Conservation (phyloP, 208 protist genomes). For the Acanthamoeba triangularis region DNA sequence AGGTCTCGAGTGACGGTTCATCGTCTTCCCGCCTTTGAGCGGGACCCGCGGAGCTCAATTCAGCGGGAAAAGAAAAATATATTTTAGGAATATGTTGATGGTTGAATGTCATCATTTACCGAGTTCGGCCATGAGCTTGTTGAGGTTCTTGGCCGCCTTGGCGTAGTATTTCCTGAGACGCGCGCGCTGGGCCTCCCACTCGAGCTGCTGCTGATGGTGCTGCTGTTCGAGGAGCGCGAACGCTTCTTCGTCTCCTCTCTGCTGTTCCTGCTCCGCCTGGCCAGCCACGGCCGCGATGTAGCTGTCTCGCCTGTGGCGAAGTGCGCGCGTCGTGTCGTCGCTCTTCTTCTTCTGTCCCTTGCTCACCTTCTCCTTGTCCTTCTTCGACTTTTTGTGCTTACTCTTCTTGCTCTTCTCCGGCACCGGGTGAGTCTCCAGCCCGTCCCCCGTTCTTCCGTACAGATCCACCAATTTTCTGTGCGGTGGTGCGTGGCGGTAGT, state of each 20-base stretch:
- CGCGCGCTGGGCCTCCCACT: background rate
- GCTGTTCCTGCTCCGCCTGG: too few species aligned
- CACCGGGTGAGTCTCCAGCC: background rate
- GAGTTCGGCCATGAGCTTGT: constrained; percentile 33
- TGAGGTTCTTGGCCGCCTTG: constrained; percentile 39
- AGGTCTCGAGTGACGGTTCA: too few species aligned
- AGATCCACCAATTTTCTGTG: background rate
- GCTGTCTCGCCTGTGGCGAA: too few species aligned
- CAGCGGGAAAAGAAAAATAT: too few species aligned
- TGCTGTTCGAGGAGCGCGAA: background rate
- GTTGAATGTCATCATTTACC: background rate
- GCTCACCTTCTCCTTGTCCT: background rate
- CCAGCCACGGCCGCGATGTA: too few species aligned
- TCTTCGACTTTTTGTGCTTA: background rate
- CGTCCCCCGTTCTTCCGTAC: background rate
- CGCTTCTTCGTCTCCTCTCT: too few species aligned
- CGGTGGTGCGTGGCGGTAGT: background rate
- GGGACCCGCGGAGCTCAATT: too few species aligned
- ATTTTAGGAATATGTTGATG: too few species aligned
- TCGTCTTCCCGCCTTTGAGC: too few species aligned
- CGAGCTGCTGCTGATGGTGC: background rate
- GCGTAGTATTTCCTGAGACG: constrained; percentile 6
- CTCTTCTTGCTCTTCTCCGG: background rate
- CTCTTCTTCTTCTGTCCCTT: background rate
- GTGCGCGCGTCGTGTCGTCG: background rate